Percentiles rank a stretch among this genome's conserved stretches.
Conservation (phyloP, 192 early-diverging fungal genomes). For the Gonapodya prolifera region DNA sequence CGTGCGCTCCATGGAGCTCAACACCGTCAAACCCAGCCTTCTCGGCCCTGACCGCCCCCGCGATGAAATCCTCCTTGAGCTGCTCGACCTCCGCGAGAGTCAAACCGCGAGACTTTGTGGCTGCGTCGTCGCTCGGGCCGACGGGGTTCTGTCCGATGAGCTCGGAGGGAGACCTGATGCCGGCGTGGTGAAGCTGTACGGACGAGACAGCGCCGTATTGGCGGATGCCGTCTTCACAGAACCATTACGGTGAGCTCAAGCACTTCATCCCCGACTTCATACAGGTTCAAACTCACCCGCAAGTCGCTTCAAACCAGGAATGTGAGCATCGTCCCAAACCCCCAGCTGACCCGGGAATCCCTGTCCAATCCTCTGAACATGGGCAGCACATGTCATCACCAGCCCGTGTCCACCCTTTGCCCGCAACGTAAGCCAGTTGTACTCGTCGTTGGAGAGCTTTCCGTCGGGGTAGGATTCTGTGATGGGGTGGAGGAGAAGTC, state of each 20-base stretch:
- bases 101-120: background rate
- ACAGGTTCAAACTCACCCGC: no score
- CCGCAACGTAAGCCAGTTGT: background rate
- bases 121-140: background rate
- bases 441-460: background rate
- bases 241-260: no score
- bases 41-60: background rate
- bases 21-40: constrained; percentile 7
- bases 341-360: background rate
- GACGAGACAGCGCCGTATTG: background rate
- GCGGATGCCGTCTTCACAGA: no score
- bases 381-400: background rate
- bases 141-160: background rate
- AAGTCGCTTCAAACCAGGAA: background rate
- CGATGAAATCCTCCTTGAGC: constrained; percentile 1
- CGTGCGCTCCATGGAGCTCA: constrained; percentile 2
- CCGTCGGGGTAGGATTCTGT: background rate
- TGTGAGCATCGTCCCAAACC: background rate
- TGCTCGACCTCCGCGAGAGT: background rate
- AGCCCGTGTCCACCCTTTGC: background rate
- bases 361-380: background rate
- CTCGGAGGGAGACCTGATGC: background rate
- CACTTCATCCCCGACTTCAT: no score
- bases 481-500: no score
- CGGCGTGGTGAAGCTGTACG: constrained; percentile 1